Percentiles rank a stretch among this genome's conserved stretches.
These are phyloP conservation scores for Schwanniomyces occidentalis DNA, from an alignment of 805 yeast species.

Conservation along the genomic window DNA sequence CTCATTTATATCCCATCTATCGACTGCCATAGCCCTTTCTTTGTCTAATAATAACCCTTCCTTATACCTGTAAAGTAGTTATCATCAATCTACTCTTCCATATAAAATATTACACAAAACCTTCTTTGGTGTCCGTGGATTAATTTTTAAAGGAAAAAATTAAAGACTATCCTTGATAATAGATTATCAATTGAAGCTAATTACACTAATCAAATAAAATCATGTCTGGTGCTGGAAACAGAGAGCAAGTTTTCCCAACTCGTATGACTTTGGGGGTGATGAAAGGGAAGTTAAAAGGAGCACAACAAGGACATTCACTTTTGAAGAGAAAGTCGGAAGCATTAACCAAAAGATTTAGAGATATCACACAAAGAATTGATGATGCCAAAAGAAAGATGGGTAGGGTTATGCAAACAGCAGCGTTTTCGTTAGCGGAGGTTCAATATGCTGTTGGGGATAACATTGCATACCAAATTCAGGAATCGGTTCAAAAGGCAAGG, in stretches of 20 bases:
- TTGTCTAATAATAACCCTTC: no score
- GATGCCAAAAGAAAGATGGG: slow-evolving; percentile 98
- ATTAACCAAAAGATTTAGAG: slow-evolving; percentile 92
- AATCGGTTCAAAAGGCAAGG: slow-evolving; percentile 86
- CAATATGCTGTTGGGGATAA: slow-evolving; percentile 97
- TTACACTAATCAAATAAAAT: slow-evolving; percentile 1
- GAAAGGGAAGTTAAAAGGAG: slow-evolving; percentile 96
- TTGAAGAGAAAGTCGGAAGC: slow-evolving; percentile 97
- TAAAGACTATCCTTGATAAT: slow-evolving; percentile 1
- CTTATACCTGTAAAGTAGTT: no score
- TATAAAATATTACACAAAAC: slow-evolving; percentile 2
- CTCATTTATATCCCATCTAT: slow-evolving; percentile 14
- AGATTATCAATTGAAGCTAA: slow-evolving; percentile 1
- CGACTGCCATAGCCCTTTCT: neutral
- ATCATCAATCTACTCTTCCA: no score
- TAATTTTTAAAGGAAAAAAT: neutral
- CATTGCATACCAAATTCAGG: slow-evolving; percentile 94
- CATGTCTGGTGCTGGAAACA: slow-evolving; percentile 71
- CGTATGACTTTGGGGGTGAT: slow-evolving; percentile 95
- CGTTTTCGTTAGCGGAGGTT: slow-evolving; percentile 95
- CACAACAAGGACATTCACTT: slow-evolving; percentile 92
- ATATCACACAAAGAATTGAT: slow-evolving; percentile 89
- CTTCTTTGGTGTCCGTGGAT: neutral
- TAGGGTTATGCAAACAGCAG: slow-evolving; percentile 96
- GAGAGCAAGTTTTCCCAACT: slow-evolving; percentile 97